Conservation (phyloP, 495 filamentous ascomycete genomes). For the Aspergillus haitiensis region DNA sequence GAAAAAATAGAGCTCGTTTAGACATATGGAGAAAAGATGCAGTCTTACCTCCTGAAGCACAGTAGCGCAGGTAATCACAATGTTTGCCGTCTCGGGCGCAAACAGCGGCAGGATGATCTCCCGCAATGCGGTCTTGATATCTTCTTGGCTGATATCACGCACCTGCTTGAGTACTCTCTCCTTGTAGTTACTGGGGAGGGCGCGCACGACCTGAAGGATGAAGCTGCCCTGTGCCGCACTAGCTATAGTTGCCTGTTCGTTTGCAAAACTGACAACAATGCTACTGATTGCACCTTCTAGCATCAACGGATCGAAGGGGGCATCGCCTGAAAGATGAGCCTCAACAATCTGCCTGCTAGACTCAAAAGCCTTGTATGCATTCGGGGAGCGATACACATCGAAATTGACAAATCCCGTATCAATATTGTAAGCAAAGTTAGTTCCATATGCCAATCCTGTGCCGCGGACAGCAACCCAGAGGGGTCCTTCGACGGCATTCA, state of each 20-base stretch:
- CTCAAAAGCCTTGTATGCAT: constrained; percentile 82
- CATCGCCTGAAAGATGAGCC: constrained; percentile 59
- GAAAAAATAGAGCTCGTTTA: neutral
- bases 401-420: constrained; percentile 79
- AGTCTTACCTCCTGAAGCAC: constrained; percentile 76
- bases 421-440: constrained; percentile 68
- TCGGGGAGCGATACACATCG: constrained; percentile 83
- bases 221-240: constrained; percentile 80
- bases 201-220: constrained; percentile 73
- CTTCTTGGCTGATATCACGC: constrained; percentile 68
- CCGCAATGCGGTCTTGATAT: constrained; percentile 73
- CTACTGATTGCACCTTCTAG: constrained; percentile 88
- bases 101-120: constrained; percentile 80
- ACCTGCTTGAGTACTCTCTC: constrained; percentile 73
- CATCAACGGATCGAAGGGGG: constrained; percentile 72
- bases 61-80: constrained; percentile 85
- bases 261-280: constrained; percentile 80
- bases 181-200: constrained; percentile 75
- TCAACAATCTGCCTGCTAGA: constrained; percentile 73
- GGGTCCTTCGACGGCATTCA: constrained; percentile 91
- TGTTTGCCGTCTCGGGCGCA: constrained; percentile 69
- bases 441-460: constrained; percentile 87
- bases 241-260: constrained; percentile 80
- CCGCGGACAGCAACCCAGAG: constrained; percentile 91
- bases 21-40: constrained; percentile 1